phyloP scores from a whole-genome alignment of 2,329 filamentous ascomycete species.

The Simplicillium aogashimaense region DNA sequence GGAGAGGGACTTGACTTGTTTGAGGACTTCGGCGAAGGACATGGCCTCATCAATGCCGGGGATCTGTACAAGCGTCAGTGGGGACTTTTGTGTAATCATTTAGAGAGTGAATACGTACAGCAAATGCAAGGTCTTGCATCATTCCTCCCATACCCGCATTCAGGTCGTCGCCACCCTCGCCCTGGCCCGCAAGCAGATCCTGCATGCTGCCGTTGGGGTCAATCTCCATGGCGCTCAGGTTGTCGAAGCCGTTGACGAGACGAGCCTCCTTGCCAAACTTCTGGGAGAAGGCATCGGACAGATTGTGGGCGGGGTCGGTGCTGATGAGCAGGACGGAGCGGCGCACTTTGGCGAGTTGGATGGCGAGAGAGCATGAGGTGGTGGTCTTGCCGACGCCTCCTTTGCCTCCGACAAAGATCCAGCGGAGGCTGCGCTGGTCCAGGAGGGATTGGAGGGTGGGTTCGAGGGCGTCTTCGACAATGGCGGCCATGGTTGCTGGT shows the following conservation, averaged over 20 bases:
- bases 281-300: conserved; percentile 94
- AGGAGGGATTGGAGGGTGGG: conserved; percentile 90
- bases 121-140: conserved; percentile 98
- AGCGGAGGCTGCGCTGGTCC: conserved; percentile 88
- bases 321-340: conserved; percentile 96
- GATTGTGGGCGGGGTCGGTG: conserved; percentile 95
- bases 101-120: conserved; percentile 43
- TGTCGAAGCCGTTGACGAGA: conserved; percentile 82
- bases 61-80: conserved; percentile 50
- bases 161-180: conserved; percentile 54
- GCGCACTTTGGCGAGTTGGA: conserved; percentile 90
- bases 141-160: conserved; percentile 76
- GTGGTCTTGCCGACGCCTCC: conserved; percentile 98
- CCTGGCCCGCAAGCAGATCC: conserved; percentile 72
- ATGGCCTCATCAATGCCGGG: conserved; percentile 98
- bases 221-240: conserved; percentile 97
- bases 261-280: conserved; percentile 99
- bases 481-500: conserved; percentile 17
- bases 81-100: background rate
- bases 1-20: conserved; percentile 96
- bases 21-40: conserved; percentile 98
- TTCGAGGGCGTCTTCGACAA: conserved; percentile 66
- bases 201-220: conserved; percentile 97
- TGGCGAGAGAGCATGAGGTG: conserved; percentile 96
- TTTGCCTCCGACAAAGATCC: conserved; percentile 99